Percentiles rank a stretch among this genome's conserved stretches.
Evolutionary conservation across 768 basidiomycete species (phyloP).

Genomic region (Lactifluus echinatus): DNA sequence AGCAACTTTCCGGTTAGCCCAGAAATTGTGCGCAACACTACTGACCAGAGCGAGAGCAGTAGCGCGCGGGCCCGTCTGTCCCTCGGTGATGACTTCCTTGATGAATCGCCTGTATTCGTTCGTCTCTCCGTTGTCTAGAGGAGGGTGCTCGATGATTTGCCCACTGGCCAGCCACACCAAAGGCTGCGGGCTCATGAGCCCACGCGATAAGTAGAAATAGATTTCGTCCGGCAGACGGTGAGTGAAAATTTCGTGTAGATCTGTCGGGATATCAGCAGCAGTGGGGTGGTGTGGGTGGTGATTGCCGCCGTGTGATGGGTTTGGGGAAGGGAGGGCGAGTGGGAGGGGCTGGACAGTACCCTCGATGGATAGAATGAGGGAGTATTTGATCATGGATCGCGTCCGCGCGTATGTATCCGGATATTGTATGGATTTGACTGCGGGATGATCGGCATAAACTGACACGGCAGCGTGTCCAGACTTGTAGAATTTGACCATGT

Average conservation of each 20-base stretch:
- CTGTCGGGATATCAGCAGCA: constrained; percentile 79
- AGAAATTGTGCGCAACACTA: constrained; percentile 69
- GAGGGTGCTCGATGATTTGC: constrained; percentile 75
- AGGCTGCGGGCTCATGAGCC: constrained; percentile 79
- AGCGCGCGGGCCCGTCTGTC: constrained; percentile 86
- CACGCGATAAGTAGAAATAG: constrained; percentile 92
- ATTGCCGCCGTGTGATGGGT: constrained; percentile 40
- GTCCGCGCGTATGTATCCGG: constrained; percentile 82
- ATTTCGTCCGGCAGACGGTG: constrained; percentile 91
- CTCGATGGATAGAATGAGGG: constrained; percentile 83
- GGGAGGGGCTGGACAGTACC: constrained; percentile 74
- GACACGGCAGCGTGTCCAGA: constrained; percentile 74
- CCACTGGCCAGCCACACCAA: constrained; percentile 93
- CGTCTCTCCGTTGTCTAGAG: constrained; percentile 91
- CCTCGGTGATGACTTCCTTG: constrained; percentile 94
- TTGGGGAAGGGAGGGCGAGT: constrained; percentile 49
- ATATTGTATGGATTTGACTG: constrained; percentile 74
- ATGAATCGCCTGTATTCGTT: constrained; percentile 92
- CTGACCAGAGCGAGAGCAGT: constrained; percentile 84
- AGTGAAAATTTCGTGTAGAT: constrained; percentile 93
- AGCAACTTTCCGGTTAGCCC: constrained; percentile 68
- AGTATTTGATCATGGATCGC: constrained; percentile 86
- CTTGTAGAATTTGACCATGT: constrained; percentile 91
- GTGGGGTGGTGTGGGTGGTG: constrained; percentile 64
- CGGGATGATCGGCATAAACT: constrained; percentile 71